These are phyloP conservation scores for Xylaria sp. DNA, from an alignment of 2,329 filamentous ascomycete genomes.

Conservation along the genomic window DNA sequence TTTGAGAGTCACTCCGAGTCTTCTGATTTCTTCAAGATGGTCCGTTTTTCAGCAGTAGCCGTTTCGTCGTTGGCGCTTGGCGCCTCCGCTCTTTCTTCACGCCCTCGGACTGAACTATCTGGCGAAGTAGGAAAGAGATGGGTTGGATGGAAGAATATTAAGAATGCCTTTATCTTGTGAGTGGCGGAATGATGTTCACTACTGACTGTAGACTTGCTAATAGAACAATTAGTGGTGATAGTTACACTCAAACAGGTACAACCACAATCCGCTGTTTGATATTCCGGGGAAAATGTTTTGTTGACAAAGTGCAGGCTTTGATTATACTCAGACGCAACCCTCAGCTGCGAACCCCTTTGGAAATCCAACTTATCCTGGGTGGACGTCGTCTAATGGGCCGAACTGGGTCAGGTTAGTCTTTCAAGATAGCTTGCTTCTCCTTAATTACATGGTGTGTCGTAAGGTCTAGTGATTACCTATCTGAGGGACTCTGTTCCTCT, in stretches of 20 bases:
- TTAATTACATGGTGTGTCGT: background rate
- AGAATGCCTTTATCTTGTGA: conserved; percentile 57
- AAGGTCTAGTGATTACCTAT: background rate
- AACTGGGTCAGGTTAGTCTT: conserved; percentile 57
- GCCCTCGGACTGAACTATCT: background rate
- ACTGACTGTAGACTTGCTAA: conserved; percentile 8
- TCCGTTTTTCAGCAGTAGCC: conserved; percentile 1
- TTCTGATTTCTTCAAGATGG: conserved; percentile 23
- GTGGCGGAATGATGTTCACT: conserved; percentile 36
- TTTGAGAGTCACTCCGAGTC: background rate
- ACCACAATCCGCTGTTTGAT: background rate
- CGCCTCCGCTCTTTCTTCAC: conserved; percentile 18
- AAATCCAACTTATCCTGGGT: conserved; percentile 66
- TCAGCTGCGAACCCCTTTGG: conserved; percentile 67
- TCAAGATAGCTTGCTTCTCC: background rate
- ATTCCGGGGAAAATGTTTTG: conserved; percentile 6
- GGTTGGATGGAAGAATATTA: conserved; percentile 52
- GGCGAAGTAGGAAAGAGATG: conserved; percentile 38
- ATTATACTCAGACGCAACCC: conserved; percentile 62
- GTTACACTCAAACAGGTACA: conserved; percentile 49
- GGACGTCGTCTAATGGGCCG: conserved; percentile 59
- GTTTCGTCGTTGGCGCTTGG: conserved; percentile 29
- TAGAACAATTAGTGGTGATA: conserved; percentile 46
- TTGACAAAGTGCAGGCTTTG: conserved; percentile 57
- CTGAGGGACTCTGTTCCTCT: background rate